Base-by-base conservation (phyloP, 768 basidiomycete species). In the Termitomyces sp. region DNA sequence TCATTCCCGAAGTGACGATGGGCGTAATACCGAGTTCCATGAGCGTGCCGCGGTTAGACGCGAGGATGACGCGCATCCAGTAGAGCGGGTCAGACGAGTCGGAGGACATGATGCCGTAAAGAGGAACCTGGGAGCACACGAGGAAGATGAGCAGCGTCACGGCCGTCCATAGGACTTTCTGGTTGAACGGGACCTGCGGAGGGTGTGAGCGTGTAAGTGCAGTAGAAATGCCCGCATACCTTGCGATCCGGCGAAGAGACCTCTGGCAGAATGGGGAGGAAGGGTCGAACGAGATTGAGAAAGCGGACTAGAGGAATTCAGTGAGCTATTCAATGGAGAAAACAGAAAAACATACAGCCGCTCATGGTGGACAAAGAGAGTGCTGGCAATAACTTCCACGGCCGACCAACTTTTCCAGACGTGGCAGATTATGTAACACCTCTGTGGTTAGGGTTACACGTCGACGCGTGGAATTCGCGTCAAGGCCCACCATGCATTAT, bases 11-110 rank as follows among this genome's bases (percentile, higher is more conserved):
- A 10, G 97, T 99, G 71, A 98, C 85, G 69, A 98, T 97, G 40
- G 97, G 97, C 29, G 87, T 95, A 66, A 98, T 98, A 59, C 97
- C 96, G 59, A 99, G 86, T 75, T 99, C 97, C 97, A 99, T 99
- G 60, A 98, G 87, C 1, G 97, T 98, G 62, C 97, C 97, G 59
- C 96, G 85, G 78, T 98, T 98, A 7, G 94, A 97, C 23, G 97
- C 96, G 59, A 99, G 85, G 76, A 99, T 98, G 77, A 96, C 96
- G 75, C 96, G 92, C 90, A 98, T 95, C 97, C 96, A 98, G 79
- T 97, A 98, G 42, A 99, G 86, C 14, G 97, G 97, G 77, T 99
- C 96, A 54, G 94, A 94, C 63, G 95, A 97, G 82, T 99, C 96
- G 58, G 95, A 97, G 29, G 94, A 97, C 88, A 98, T 96, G 85